Conservation (phyloP, 2,329 filamentous ascomycete species). For the Alternaria angustiovoidea region DNA sequence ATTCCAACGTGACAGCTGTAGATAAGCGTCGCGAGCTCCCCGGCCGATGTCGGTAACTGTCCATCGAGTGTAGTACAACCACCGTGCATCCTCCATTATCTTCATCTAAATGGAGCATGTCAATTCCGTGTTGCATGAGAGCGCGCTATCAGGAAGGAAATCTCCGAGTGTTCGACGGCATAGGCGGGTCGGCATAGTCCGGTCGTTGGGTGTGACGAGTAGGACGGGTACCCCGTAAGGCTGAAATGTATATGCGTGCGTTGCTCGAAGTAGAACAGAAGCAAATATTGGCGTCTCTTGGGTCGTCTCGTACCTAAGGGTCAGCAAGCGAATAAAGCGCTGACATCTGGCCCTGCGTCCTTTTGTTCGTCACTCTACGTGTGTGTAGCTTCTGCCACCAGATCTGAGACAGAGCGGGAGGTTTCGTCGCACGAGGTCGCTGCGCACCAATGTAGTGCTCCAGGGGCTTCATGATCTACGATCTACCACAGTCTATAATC, state of each 20-base stretch:
- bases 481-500: background rate
- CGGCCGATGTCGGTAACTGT: conserved; percentile 37
- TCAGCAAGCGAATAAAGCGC: conserved; percentile 6
- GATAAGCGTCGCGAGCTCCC: conserved; percentile 22
- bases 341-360: background rate
- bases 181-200: conserved; percentile 20
- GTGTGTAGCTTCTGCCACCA: conserved; percentile 18
- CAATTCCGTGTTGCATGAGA: background rate
- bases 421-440: conserved; percentile 16
- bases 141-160: conserved; percentile 12
- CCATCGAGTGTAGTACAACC: conserved; percentile 19
- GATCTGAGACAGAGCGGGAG: conserved; percentile 29
- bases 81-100: conserved; percentile 5
- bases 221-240: conserved; percentile 19
- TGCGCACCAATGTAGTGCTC: conserved; percentile 4
- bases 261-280: conserved; percentile 7
- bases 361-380: conserved; percentile 8
- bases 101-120: background rate
- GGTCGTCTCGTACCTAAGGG: conserved; percentile 13
- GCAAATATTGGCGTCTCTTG: conserved; percentile 1
- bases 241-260: conserved; percentile 19
- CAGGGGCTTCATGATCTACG: background rate
- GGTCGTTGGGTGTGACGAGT: conserved; percentile 24
- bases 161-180: conserved; percentile 23
- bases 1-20: conserved; percentile 30